Percentiles rank a stretch among this genome's conserved stretches.
Evolutionary conservation across 805 yeast species (phyloP).

Genomic region (Kluyveromyces dobzhanskii): DNA sequence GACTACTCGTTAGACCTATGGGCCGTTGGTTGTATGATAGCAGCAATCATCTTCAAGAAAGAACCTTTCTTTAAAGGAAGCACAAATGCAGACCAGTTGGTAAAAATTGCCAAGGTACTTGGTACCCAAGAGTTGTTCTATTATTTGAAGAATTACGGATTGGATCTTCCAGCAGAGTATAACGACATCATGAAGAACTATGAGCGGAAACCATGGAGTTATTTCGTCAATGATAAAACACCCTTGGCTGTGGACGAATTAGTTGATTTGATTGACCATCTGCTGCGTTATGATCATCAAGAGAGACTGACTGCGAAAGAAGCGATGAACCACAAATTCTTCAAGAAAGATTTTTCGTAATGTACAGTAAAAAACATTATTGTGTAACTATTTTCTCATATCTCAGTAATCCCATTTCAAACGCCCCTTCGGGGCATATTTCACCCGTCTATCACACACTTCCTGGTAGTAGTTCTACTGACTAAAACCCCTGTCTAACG

Average conservation of each 20-base stretch:
- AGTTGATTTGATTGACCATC: constrained; percentile 61
- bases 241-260: constrained; percentile 45
- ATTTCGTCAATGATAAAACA: constrained; percentile 50
- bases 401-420: no score
- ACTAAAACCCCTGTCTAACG: no score
- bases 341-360: constrained; percentile 30
- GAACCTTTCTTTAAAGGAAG: constrained; percentile 93
- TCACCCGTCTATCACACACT: no score
- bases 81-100: constrained; percentile 85
- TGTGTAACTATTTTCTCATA: no score
- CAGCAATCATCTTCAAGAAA: constrained; percentile 77
- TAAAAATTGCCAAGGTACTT: constrained; percentile 78
- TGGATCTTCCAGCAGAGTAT: constrained; percentile 66
- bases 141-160: constrained; percentile 61
- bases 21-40: constrained; percentile 89
- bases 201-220: constrained; percentile 57
- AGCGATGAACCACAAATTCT: constrained; percentile 72
- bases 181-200: constrained; percentile 64
- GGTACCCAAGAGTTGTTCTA: constrained; percentile 70
- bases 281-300: constrained; percentile 79
- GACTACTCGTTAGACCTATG: constrained; percentile 86
- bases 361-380: neutral
- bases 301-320: constrained; percentile 82
- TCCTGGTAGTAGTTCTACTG: no score
- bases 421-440: no score